phyloP scores from a whole-genome alignment of 768 basidiomycete species.

The Serendipita sp. region DNA sequence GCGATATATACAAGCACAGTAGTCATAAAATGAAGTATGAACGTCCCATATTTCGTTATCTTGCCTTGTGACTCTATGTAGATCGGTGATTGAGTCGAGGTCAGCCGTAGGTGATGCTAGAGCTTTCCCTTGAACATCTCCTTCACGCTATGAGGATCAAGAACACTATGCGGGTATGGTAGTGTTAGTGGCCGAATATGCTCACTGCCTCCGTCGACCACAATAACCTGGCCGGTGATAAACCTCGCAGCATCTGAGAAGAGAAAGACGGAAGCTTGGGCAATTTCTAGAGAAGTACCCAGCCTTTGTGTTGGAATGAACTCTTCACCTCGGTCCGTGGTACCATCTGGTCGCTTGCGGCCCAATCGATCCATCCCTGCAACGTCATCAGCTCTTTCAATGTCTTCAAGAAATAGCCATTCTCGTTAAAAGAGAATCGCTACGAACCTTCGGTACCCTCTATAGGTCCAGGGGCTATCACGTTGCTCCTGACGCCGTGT shows the following conservation, averaged over 20 bases:
- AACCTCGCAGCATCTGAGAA: slow-evolving; percentile 68
- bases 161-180: neutral
- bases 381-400: neutral
- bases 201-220: slow-evolving; percentile 51
- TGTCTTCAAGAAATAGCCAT: neutral
- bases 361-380: slow-evolving; percentile 1
- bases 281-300: slow-evolving; percentile 48
- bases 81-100: no score
- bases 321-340: neutral
- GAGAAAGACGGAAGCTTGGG: slow-evolving; percentile 58
- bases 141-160: neutral
- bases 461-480: slow-evolving; percentile 75
- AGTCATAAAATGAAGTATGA: no score
- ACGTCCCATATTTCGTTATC: no score
- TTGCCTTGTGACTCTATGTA: no score
- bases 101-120: neutral
- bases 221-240: slow-evolving; percentile 61
- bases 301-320: slow-evolving; percentile 29
- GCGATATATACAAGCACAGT: no score
- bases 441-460: slow-evolving; percentile 49
- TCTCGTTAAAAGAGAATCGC: slow-evolving; percentile 15
- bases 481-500: slow-evolving; percentile 80
- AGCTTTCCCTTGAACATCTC: neutral
- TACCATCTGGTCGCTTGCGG: slow-evolving; percentile 9
- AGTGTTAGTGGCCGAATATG: slow-evolving; percentile 19